These are phyloP conservation scores for Phylloporus sp. DNA, from an alignment of 768 basidiomycete species.

Conservation along the genomic window DNA sequence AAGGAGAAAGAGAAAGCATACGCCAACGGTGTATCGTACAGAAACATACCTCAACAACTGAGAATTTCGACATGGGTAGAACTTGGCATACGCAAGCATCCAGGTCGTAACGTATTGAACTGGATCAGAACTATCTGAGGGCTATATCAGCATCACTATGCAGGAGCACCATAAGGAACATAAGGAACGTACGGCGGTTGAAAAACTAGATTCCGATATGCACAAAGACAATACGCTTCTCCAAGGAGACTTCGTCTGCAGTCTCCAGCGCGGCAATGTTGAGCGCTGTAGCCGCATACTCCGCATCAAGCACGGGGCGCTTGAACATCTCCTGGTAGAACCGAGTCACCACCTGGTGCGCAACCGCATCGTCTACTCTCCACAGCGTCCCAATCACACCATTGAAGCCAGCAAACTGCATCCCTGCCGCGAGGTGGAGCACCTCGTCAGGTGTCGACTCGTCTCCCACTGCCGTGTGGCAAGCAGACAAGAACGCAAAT, in stretches of 20 bases:
- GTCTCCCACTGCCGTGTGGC: background rate
- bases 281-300: background rate
- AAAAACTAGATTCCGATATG: background rate
- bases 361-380: background rate
- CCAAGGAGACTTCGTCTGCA: background rate
- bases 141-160: background rate
- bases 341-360: background rate
- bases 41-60: background rate
- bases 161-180: background rate
- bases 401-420: constrained; percentile 1
- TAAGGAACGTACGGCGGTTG: background rate
- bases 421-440: background rate
- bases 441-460: background rate
- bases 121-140: background rate
- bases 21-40: background rate
- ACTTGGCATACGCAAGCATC: background rate
- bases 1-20: background rate
- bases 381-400: background rate
- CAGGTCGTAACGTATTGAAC: too few relatives aligned
- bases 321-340: background rate
- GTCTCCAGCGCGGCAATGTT: background rate
- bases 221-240: background rate
- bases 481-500: background rate
- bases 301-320: background rate
- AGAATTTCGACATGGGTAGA: background rate